phyloP scores from a whole-genome alignment of 345 rosid species.

The Brassica juncea region DNA sequence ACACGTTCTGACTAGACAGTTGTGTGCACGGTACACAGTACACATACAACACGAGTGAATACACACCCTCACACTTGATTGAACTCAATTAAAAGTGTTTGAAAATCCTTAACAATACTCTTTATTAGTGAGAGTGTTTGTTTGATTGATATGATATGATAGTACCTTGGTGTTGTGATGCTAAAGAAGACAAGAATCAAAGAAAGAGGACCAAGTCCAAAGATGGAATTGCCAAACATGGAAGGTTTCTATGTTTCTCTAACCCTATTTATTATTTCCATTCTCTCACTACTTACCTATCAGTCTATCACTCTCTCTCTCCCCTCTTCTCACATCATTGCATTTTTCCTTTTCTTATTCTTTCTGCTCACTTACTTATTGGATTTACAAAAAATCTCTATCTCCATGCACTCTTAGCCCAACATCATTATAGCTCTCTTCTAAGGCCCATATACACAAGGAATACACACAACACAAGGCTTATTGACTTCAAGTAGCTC shows the following conservation, averaged over 20 bases:
- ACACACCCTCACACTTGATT: background rate
- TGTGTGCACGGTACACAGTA: slow-evolving; percentile 6
- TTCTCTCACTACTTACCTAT: slow-evolving; percentile 19
- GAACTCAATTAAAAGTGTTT: background rate
- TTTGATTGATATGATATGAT: slow-evolving; percentile 10
- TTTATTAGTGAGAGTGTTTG: background rate
- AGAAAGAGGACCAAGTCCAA: slow-evolving; percentile 34
- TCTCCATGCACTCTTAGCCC: slow-evolving; percentile 15
- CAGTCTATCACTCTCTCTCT: background rate
- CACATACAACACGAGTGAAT: background rate
- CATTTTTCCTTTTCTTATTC: background rate
- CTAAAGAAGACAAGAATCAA: slow-evolving; percentile 13
- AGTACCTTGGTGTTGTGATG: slow-evolving; percentile 28
- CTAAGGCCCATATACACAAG: slow-evolving; percentile 12
- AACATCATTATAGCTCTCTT: background rate
- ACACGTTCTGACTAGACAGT: slow-evolving; percentile 36
- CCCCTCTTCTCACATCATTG: slow-evolving; percentile 8
- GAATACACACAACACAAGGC: background rate
- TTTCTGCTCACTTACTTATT: background rate
- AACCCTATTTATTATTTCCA: slow-evolving; percentile 20
- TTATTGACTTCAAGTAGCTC: background rate
- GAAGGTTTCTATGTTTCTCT: slow-evolving; percentile 35
- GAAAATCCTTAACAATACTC: background rate
- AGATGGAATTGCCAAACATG: slow-evolving; percentile 27
- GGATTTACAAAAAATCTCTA: background rate